A percentile compares a stretch with the other conserved stretches of the same genome.
These are phyloP conservation scores for Mikania micrantha DNA, from an alignment of 129 eudicot species.

Conservation along the genomic window DNA sequence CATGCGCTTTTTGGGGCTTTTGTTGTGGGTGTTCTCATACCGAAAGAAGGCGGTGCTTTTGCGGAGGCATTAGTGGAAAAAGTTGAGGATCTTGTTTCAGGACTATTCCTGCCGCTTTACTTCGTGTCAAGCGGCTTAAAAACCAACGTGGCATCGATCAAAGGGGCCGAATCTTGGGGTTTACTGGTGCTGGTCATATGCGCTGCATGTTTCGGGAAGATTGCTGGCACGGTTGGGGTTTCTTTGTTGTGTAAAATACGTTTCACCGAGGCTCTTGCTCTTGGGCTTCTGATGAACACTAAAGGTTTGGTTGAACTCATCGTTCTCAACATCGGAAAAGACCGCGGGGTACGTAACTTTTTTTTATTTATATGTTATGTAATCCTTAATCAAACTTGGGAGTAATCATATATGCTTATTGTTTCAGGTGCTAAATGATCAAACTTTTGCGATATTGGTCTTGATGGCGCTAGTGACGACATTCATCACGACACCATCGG, in stretches of 20 bases:
- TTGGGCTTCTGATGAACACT: conserved; percentile 76
- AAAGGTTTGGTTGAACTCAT: conserved; percentile 82
- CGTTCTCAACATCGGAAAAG: conserved; percentile 76
- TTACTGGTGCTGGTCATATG: conserved; percentile 62
- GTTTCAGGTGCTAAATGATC: conserved; percentile 58
- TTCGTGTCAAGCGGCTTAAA: conserved; percentile 81
- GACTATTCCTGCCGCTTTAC: conserved; percentile 64
- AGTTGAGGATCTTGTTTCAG: conserved; percentile 80
- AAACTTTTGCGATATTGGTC: conserved; percentile 80
- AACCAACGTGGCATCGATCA: conserved; percentile 68
- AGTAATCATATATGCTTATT: too few species aligned
- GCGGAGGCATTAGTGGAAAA: conserved; percentile 78
- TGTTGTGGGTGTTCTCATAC: conserved; percentile 67
- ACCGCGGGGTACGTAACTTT: conserved; percentile 45
- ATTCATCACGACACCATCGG: conserved; percentile 70
- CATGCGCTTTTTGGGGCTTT: conserved; percentile 88
- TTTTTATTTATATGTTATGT: too few species aligned
- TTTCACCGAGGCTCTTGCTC: conserved; percentile 45
- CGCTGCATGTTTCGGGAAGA: conserved; percentile 62
- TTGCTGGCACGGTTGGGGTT: conserved; percentile 52
- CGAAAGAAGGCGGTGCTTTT: conserved; percentile 74
- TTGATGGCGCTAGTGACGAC: conserved; percentile 85
- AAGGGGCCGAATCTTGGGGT: conserved; percentile 79
- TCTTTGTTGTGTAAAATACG: conserved; percentile 48
- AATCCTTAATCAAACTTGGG: too few species aligned